phyloP scores from a whole-genome alignment of 177 flowering plant genomes.

The Vitis hybrid region DNA sequence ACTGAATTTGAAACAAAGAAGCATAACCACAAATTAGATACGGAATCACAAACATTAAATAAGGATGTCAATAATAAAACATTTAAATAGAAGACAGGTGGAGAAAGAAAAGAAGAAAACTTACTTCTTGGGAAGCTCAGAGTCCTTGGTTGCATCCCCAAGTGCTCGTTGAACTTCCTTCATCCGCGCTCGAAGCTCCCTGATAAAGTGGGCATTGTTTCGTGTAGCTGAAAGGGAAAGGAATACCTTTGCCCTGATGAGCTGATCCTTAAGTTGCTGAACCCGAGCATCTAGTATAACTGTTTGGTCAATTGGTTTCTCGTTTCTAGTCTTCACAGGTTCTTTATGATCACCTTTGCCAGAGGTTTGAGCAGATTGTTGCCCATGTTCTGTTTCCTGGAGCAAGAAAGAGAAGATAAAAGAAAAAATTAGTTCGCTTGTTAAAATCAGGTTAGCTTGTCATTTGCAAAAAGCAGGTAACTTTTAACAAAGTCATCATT shows the following conservation, averaged over 20 bases:
- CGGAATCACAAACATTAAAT: neutral
- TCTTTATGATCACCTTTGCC: conserved; percentile 25
- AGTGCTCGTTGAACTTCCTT: conserved; percentile 79
- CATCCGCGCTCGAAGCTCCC: conserved; percentile 75
- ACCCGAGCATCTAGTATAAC: conserved; percentile 55
- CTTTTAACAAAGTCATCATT: no score
- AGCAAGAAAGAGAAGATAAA: conserved; percentile 8
- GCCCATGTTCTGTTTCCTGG: conserved; percentile 34
- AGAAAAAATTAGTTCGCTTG: neutral
- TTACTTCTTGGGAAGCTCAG: conserved; percentile 76
- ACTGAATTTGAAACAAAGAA: conserved; percentile 37
- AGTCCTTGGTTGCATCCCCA: conserved; percentile 84
- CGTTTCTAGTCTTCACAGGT: conserved; percentile 16
- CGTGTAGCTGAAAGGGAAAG: conserved; percentile 70
- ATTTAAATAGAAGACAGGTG: neutral
- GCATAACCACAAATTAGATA: neutral
- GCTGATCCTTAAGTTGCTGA: conserved; percentile 81
- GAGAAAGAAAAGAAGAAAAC: conserved; percentile 12
- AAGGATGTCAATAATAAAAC: neutral
- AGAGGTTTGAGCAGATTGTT: conserved; percentile 27
- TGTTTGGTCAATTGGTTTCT: conserved; percentile 33
- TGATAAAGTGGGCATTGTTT: conserved; percentile 65
- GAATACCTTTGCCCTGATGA: conserved; percentile 78
- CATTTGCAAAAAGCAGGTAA: no score
- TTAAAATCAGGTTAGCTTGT: no score